Evolutionary conservation across 495 filamentous ascomycete species (phyloP).

Genomic region (Elasticomyces elasticus): DNA sequence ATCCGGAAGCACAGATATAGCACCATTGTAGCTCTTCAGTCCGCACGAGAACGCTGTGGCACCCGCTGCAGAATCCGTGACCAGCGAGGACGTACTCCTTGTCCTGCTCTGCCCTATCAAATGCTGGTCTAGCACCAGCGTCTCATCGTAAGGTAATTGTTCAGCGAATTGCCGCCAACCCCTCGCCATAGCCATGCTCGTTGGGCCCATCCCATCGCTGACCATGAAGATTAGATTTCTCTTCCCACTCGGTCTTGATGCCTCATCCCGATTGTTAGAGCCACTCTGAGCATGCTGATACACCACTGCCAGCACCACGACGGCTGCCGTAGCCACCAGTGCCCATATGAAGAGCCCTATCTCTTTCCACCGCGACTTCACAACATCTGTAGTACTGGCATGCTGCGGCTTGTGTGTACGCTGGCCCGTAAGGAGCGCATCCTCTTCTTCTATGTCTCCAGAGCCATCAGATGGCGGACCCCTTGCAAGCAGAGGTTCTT

Average conservation of each 20-base stretch:
- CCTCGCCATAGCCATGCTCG: conserved; percentile 74
- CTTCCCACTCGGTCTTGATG: conserved; percentile 57
- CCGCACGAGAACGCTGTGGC: conserved; percentile 94
- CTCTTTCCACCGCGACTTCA: conserved; percentile 48
- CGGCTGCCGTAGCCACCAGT: conserved; percentile 67
- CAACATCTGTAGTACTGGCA: conserved; percentile 34
- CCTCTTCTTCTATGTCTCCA: conserved; percentile 43
- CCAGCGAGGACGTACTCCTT: conserved; percentile 64
- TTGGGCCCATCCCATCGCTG: conserved; percentile 94
- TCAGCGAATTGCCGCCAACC: conserved; percentile 59
- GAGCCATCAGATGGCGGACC: conserved; percentile 32
- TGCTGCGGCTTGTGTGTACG: conserved; percentile 30
- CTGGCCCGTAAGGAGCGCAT: conserved; percentile 53
- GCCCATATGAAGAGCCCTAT: conserved; percentile 79
- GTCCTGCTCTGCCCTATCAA: conserved; percentile 84
- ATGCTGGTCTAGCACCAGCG: conserved; percentile 70
- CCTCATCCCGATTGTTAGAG: conserved; percentile 28
- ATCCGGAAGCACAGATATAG: conserved; percentile 80
- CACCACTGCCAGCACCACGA: conserved; percentile 64
- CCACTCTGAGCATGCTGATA: conserved; percentile 40
- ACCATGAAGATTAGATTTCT: conserved; percentile 97
- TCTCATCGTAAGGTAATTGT: conserved; percentile 57
- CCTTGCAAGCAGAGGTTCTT: conserved; percentile 34
- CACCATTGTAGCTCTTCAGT: conserved; percentile 88
- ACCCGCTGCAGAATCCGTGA: conserved; percentile 91